A percentile compares a stretch with the other conserved stretches of the same genome.
These are phyloP conservation scores for Podaxis pistillaris DNA, from an alignment of 768 basidiomycete genomes.

Conservation along the genomic window DNA sequence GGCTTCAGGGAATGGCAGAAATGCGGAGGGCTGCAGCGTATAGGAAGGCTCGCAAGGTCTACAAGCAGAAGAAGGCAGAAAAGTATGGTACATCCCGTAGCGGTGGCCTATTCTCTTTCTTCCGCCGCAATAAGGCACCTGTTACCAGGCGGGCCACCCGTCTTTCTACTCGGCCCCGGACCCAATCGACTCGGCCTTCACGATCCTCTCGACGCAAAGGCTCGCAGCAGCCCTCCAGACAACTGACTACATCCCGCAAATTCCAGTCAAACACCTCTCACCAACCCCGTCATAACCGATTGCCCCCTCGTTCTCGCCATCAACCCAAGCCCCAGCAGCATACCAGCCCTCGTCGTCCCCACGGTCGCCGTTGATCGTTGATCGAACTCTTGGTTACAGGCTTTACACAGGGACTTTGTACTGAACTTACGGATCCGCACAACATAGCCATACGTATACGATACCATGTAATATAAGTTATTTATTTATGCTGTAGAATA, in stretches of 20 bases:
- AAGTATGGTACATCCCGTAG: conserved; percentile 21
- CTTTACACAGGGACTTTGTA: neutral
- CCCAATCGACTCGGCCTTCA: conserved; percentile 2
- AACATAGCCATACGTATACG: neutral
- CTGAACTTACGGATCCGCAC: neutral
- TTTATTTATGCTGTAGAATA: neutral
- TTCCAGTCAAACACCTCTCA: neutral
- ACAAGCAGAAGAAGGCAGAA: conserved; percentile 6
- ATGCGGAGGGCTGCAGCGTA: conserved; percentile 52
- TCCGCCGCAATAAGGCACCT: conserved; percentile 15
- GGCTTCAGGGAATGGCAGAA: conserved; percentile 60
- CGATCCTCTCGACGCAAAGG: neutral
- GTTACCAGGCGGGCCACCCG: conserved; percentile 1
- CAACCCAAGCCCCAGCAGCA: neutral
- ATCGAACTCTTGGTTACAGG: neutral
- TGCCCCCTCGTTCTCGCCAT: neutral
- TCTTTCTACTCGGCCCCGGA: neutral
- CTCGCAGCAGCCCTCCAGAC: neutral
- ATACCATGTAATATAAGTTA: neutral
- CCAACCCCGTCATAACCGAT: neutral
- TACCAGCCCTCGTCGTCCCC: neutral
- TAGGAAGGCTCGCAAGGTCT: conserved; percentile 10
- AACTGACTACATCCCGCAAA: conserved; percentile 1
- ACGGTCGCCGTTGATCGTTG: neutral
- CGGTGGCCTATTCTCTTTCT: conserved; percentile 23